These are phyloP conservation scores for Colletotrichum trifolii DNA, from an alignment of 2,329 filamentous ascomycete species.

Conservation along the genomic window DNA sequence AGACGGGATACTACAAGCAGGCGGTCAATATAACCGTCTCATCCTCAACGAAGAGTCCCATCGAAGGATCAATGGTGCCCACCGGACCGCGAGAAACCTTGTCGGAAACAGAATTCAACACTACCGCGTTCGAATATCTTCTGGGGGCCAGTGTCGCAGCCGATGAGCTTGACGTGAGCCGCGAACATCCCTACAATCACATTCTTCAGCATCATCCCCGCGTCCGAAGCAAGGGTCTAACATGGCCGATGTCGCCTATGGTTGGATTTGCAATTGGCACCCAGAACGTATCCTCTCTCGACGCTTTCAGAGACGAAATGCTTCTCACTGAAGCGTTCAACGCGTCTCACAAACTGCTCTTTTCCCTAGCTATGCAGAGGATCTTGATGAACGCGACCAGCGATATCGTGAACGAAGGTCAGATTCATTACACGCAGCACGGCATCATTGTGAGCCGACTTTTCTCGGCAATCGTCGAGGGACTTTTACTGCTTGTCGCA, in stretches of 20 bases:
- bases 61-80: slow-evolving; percentile 16
- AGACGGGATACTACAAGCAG: slow-evolving; percentile 58
- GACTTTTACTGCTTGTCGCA: slow-evolving; percentile 35
- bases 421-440: slow-evolving; percentile 34
- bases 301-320: slow-evolving; percentile 10
- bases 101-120: slow-evolving; percentile 45
- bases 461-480: slow-evolving; percentile 46
- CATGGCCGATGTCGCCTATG: slow-evolving; percentile 44
- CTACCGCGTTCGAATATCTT: slow-evolving; percentile 48
- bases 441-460: slow-evolving; percentile 48
- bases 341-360: slow-evolving; percentile 45
- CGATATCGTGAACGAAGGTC: background rate
- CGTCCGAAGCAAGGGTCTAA: slow-evolving; percentile 30
- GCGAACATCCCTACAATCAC: slow-evolving; percentile 41
- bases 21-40: slow-evolving; percentile 52
- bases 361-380: slow-evolving; percentile 41
- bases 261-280: slow-evolving; percentile 47
- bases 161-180: fast-evolving
- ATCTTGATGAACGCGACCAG: background rate
- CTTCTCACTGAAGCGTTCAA: slow-evolving; percentile 36
- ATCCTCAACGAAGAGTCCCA: slow-evolving; percentile 23
- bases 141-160: slow-evolving; percentile 43
- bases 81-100: slow-evolving; percentile 36
- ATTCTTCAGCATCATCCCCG: slow-evolving; percentile 43
- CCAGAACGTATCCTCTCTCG: slow-evolving; percentile 10